phyloP scores from a whole-genome alignment of 768 basidiomycete genomes.

The Exidia glandulosa region DNA sequence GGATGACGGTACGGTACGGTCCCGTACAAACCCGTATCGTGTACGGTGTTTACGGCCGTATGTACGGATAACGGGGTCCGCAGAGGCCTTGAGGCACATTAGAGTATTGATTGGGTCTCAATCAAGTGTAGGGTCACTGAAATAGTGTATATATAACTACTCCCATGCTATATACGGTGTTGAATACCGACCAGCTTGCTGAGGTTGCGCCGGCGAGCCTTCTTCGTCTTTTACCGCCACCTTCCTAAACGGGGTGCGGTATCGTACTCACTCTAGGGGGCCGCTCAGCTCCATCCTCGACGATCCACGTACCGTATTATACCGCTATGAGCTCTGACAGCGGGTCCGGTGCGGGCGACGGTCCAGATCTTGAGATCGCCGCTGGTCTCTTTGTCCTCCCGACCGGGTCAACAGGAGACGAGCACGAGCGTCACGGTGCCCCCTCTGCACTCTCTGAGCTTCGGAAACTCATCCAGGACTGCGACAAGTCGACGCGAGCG shows the following conservation, averaged over 20 bases:
- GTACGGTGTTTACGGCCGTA: no score
- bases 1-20: no score
- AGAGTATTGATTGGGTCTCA: no score
- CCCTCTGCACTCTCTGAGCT: background rate
- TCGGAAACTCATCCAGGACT: background rate
- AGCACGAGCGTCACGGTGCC: background rate
- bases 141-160: no score
- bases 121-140: no score
- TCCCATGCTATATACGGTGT: no score
- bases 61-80: no score
- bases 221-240: background rate
- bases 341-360: background rate
- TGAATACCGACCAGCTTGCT: no score
- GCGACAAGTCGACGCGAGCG: background rate
- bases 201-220: no score
- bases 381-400: background rate
- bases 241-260: background rate
- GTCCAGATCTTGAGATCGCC: background rate
- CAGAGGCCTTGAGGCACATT: no score
- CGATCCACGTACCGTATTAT: background rate
- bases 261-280: background rate
- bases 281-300: background rate
- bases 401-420: background rate
- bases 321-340: background rate
- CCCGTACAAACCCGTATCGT: no score